Evolutionary conservation across 164 flowering plant species (phyloP).

Genomic region (Dillenia suffruticosa): DNA sequence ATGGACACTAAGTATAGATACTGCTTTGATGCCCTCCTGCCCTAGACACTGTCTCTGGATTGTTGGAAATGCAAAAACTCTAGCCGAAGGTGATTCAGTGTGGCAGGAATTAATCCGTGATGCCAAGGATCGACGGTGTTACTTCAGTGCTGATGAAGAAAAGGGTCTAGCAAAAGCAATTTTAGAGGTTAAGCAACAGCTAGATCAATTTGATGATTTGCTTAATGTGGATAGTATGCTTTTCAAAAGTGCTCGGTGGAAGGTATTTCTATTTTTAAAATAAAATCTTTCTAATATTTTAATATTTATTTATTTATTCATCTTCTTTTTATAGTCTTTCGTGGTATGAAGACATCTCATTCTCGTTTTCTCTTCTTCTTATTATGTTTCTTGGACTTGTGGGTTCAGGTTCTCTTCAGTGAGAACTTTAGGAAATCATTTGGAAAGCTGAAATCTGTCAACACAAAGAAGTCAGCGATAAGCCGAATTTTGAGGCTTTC

Average conservation of each 20-base stretch:
- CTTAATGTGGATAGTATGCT: conserved; percentile 46
- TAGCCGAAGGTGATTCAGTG: conserved; percentile 27
- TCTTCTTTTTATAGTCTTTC: background rate
- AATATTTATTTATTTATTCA: background rate
- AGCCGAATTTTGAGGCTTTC: conserved; percentile 46
- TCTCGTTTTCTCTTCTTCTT: background rate
- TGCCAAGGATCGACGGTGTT: conserved; percentile 43
- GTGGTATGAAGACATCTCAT: background rate
- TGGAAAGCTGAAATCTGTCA: conserved; percentile 24
- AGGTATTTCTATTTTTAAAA: conserved; percentile 34
- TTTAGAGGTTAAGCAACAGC: conserved; percentile 49
- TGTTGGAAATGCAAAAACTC: conserved; percentile 44
- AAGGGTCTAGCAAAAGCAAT: conserved; percentile 35
- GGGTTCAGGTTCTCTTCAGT: conserved; percentile 54
- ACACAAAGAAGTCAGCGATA: conserved; percentile 30
- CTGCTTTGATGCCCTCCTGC: background rate
- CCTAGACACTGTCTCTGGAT: conserved; percentile 58
- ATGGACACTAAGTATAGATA: no score
- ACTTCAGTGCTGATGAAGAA: conserved; percentile 45
- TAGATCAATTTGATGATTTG: conserved; percentile 65
- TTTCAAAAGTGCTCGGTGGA: conserved; percentile 59
- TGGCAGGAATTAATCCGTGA: conserved; percentile 38
- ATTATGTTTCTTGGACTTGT: background rate
- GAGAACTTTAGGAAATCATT: conserved; percentile 57
- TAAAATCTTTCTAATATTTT: background rate